Evolutionary conservation across 2,329 filamentous ascomycete genomes (phyloP), one percentile per base, ranked within the genome.

Genomic region (Aspergillus sp.): DNA sequence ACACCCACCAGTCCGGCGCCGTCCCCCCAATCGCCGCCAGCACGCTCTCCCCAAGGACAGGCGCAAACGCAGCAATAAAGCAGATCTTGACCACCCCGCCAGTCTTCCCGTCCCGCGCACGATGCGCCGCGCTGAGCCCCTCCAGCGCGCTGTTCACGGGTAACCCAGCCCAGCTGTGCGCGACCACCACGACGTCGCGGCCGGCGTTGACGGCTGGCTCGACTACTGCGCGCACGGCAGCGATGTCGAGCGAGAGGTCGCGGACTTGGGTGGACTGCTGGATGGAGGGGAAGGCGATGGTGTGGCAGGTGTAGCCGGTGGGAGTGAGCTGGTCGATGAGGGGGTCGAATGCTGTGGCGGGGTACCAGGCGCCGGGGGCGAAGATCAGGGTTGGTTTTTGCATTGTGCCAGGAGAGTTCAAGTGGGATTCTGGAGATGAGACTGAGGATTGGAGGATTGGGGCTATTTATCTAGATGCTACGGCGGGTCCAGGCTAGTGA

Each of bases 131-230:
- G 25, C 63, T 64, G 20, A 74, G 63, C 1, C 67, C 69, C 10
- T 65, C 57, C 1, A 71, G 53, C 2, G 66, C 64, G 52, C 69
- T 69, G 56, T 62, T 72, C 14, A 71, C 70, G 0, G 70, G 70
- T 9, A 73, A 50, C 2, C 69, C 68, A 4, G 69, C 63, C 66
- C 71, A 73, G 53, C 70, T 72, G 59, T 72, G 70, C 21, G 61
- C 57, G 5, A 72, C 47, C 4, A 72, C 42, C 14, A 71, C 54
- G 5, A 72, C 59, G 5, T 70, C 62, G 16, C 58, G 55, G 0
- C 72, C 71, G 1, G 63, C 58, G 1, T 63, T 52, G 3, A 57
- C 59, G 10, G 65, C 71, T 0, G 60, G 52, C n/a, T 64, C 61
- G 9, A 74, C 56, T 0, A 73, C 52, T 1, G 60, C 54, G 2